Base-by-base conservation (phyloP, 2,329 filamentous ascomycete species). In the Raffaelea arxii region DNA sequence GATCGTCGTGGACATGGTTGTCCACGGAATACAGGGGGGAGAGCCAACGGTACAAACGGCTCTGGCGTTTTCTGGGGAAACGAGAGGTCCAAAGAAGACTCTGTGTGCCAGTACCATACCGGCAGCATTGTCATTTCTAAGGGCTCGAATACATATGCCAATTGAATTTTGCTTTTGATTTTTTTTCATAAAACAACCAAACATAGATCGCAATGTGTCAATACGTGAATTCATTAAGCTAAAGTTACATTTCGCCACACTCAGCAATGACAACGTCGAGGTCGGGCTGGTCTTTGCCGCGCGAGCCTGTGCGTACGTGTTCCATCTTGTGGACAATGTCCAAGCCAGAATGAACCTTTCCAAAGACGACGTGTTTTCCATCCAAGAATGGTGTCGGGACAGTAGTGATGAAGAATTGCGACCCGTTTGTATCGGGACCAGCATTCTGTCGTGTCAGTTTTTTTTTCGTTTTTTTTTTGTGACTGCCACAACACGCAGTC, bases 371-470 rank as follows among this genome's bases (percentile, higher is more conserved):
- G 63, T 98, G 92, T 68, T 97, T 97, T 59, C 77, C 78, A 65
- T 97, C 85, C 23, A 98, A 70, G 61, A 94, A 94, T 2, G 88
- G 87, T 0, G 91, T 92, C 5, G 85, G 74, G 2, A 84, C 84
- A 0, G 86, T 92, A 2, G 90, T 96, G 69, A 97, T 91, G 74
- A 98, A 98, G 73, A 98, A 98, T 61, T 97, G 92, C 49, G 81
- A 89, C 32, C 92, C 92, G 64, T 97, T 97, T 54, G 86, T 91
- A 66, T 96, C 85, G 46, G 86, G 85, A 1, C 91, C 91, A 24
- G 86, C 85, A 62, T 96, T 96, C 84, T 92, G 51, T 25, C 16
- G 11, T n/a, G n/a, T n/a, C n/a, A n/a, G n/a, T n/a, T n/a, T n/a
- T n/a, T n/a, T n/a, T n/a, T n/a, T n/a, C n/a, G n/a, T n/a, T n/a